Evolutionary conservation across 768 basidiomycete species (phyloP).

Genomic region (Suillus bovinus): DNA sequence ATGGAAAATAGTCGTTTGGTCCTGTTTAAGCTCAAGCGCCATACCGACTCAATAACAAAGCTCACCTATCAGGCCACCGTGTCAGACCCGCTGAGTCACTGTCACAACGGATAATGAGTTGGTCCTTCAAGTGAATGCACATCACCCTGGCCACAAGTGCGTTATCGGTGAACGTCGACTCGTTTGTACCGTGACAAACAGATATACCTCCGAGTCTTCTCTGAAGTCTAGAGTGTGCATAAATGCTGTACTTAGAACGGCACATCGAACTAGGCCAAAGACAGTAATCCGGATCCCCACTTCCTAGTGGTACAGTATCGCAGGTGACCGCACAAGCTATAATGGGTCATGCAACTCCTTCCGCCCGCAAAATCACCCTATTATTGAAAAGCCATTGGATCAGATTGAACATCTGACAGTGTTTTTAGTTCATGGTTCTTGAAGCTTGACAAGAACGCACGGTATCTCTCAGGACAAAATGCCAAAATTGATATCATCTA

Average conservation of each 20-base stretch:
- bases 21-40: no score
- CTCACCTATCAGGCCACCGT: no score
- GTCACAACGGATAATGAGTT: no score
- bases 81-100: no score
- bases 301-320: neutral
- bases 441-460: neutral
- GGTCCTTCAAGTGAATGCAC: no score
- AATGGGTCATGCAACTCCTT: neutral
- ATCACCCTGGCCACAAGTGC: no score
- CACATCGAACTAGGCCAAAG: neutral
- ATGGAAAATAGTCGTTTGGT: no score
- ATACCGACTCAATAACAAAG: no score
- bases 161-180: no score
- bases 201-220: neutral
- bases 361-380: neutral
- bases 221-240: neutral
- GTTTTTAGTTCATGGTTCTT: neutral
- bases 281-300: neutral
- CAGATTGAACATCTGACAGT: neutral
- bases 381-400: neutral
- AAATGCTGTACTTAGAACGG: neutral
- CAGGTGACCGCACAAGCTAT: neutral
- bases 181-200: neutral
- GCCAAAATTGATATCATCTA: neutral
- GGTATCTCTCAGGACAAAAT: neutral